A percentile compares a stretch with the other conserved stretches of the same genome.
phyloP scores from a whole-genome alignment of 768 basidiomycete species.

The Podaxis sp. region DNA sequence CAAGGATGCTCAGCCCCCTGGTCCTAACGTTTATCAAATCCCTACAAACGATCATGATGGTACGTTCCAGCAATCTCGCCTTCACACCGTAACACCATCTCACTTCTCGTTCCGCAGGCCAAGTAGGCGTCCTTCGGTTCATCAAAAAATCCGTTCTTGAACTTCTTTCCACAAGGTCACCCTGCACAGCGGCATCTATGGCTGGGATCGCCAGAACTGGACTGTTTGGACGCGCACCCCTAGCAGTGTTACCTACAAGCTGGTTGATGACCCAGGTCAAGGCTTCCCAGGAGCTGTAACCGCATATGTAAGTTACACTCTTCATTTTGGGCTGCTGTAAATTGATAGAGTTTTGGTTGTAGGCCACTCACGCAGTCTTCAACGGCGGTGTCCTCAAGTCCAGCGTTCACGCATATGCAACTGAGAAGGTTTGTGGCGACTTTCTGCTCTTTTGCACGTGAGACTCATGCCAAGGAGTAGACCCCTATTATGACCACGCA shows the following conservation, averaged over 20 bases:
- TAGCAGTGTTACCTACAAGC: constrained; percentile 48
- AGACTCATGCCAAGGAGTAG: constrained; percentile 15
- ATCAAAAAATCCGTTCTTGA: neutral
- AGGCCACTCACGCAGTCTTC: constrained; percentile 45
- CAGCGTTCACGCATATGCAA: constrained; percentile 39
- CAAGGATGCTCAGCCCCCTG: constrained; percentile 36
- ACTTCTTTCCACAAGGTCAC: constrained; percentile 33
- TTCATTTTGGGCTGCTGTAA: neutral
- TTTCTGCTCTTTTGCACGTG: too few species aligned
- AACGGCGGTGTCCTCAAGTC: constrained; percentile 40
- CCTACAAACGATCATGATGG: constrained; percentile 48
- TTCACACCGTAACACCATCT: neutral
- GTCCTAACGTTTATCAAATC: constrained; percentile 43
- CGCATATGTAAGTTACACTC: constrained; percentile 28
- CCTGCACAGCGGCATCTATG: constrained; percentile 51
- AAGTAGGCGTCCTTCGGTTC: constrained; percentile 13
- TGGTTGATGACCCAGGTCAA: constrained; percentile 47
- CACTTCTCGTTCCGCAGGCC: constrained; percentile 11
- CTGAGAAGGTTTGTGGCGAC: constrained; percentile 28
- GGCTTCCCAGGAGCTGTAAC: constrained; percentile 50
- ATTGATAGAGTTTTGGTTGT: neutral
- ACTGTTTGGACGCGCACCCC: constrained; percentile 36
- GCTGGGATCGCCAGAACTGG: constrained; percentile 59
- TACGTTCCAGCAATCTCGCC: constrained; percentile 15
- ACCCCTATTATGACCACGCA: constrained; percentile 57